Evolutionary conservation across 1,284 basidiomycete genomes (phyloP).

Genomic region (Abortiporus biennis): DNA sequence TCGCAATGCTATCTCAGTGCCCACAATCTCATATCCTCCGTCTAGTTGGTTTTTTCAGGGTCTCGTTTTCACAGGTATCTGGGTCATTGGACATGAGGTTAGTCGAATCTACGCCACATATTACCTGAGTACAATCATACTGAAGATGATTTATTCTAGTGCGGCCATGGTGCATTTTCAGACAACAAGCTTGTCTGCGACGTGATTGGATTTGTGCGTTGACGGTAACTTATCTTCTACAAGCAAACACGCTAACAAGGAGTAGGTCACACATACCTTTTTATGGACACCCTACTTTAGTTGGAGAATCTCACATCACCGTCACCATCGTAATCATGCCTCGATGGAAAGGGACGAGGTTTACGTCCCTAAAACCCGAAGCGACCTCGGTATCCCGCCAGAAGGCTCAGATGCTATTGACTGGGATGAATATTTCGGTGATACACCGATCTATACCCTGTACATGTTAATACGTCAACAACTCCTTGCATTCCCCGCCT

Average conservation of each 20-base stretch:
- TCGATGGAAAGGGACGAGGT: constrained; percentile 54
- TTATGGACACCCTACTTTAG: constrained; percentile 35
- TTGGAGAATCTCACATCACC: constrained; percentile 34
- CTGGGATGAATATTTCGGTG: constrained; percentile 51
- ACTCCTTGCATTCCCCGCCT: constrained; percentile 69
- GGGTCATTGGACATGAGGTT: constrained; percentile 12
- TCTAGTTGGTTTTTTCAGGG: constrained; percentile 44
- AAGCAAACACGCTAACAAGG: too few relatives aligned
- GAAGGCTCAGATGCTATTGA: constrained; percentile 30
- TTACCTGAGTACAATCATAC: too few relatives aligned
- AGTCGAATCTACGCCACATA: too few relatives aligned
- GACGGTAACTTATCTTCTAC: background rate
- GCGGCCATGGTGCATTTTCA: constrained; percentile 11
- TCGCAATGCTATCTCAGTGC: background rate
- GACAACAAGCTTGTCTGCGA: constrained; percentile 2
- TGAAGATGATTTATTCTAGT: too few relatives aligned
- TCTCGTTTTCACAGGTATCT: constrained; percentile 10
- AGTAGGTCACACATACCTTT: constrained; percentile 23
- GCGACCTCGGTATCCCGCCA: constrained; percentile 42
- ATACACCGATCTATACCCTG: constrained; percentile 54
- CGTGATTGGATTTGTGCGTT: constrained; percentile 9
- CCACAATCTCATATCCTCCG: background rate
- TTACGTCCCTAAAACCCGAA: constrained; percentile 51
- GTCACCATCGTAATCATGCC: constrained; percentile 30
- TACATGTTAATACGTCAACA: constrained; percentile 54